A percentile compares a stretch with the other conserved stretches of the same genome.
phyloP scores from a whole-genome alignment of 768 basidiomycete genomes.

The Symmetrospora coprosmae region DNA sequence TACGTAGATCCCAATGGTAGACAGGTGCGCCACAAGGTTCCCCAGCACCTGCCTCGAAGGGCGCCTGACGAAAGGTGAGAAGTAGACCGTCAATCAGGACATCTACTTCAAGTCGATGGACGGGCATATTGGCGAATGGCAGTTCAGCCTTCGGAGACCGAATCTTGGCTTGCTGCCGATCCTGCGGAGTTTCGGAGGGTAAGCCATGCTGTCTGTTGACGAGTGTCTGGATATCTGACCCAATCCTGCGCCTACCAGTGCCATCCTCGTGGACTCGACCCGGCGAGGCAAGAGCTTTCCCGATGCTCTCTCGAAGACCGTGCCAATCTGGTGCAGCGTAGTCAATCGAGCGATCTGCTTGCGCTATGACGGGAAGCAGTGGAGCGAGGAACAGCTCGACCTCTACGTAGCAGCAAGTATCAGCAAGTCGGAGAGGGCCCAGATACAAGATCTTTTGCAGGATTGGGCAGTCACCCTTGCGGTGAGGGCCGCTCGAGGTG shows the following conservation, averaged over 20 bases:
- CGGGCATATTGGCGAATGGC: conserved; percentile 28
- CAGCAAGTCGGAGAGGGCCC: conserved; percentile 52
- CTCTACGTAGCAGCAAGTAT: conserved; percentile 16
- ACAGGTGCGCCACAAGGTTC: conserved; percentile 43
- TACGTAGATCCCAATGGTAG: conserved; percentile 53
- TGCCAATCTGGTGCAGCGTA: conserved; percentile 88
- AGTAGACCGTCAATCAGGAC: conserved; percentile 7
- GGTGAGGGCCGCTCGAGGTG: conserved; percentile 40
- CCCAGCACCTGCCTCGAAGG: conserved; percentile 8
- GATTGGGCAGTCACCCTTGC: conserved; percentile 56
- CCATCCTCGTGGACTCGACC: conserved; percentile 83
- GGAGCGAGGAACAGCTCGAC: conserved; percentile 18
- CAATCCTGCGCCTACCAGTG: conserved; percentile 39
- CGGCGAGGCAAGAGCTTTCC: conserved; percentile 84
- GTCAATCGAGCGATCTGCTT: conserved; percentile 49
- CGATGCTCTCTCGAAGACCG: conserved; percentile 80
- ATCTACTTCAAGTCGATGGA: conserved; percentile 31
- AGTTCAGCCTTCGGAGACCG: conserved; percentile 62
- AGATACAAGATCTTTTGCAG: conserved; percentile 55
- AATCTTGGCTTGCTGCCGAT: conserved; percentile 64
- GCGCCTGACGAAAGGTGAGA: conserved; percentile 30
- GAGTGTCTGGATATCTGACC: no score
- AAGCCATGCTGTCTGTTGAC: neutral
- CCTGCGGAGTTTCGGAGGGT: conserved; percentile 51
- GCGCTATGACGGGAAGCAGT: conserved; percentile 31